phyloP scores from a whole-genome alignment of 768 basidiomycete species.

The Boletus rufocinnamomeus region DNA sequence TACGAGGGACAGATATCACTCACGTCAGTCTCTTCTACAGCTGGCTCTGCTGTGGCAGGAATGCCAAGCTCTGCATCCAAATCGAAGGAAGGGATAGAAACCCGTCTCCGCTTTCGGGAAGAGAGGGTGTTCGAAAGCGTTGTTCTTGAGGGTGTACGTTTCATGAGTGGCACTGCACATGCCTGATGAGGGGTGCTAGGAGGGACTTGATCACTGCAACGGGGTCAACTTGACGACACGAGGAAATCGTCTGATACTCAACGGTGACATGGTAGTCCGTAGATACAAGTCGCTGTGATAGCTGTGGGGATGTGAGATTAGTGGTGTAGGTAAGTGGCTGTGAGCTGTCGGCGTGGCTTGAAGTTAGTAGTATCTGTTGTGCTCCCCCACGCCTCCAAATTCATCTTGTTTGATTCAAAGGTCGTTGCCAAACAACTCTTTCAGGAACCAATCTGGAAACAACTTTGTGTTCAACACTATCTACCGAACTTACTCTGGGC shows the following conservation, averaged over 20 bases:
- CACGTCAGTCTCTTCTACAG: constrained; percentile 32
- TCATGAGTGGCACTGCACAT: constrained; percentile 33
- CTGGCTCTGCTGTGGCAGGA: constrained; percentile 16
- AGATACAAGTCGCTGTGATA: background rate
- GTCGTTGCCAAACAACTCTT: constrained; percentile 31
- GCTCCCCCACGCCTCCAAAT: background rate
- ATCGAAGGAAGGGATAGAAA: constrained; percentile 43
- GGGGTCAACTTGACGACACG: constrained; percentile 19
- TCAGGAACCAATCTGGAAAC: constrained; percentile 13
- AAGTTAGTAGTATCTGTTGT: background rate
- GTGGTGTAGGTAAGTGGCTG: constrained; percentile 1
- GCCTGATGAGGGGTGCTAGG: constrained; percentile 29
- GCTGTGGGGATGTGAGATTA: constrained; percentile 1
- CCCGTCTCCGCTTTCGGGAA: constrained; percentile 41
- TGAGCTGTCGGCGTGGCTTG: background rate
- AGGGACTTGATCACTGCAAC: constrained; percentile 26
- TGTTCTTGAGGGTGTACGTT: constrained; percentile 40
- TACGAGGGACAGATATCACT: constrained; percentile 13
- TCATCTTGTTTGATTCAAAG: constrained; percentile 28
- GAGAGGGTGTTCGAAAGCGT: constrained; percentile 45
- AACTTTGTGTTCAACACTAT: background rate
- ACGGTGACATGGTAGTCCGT: constrained; percentile 30
- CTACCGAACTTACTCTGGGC: background rate
- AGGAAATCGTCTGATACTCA: constrained; percentile 26
- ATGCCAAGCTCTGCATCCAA: constrained; percentile 37